Conservation (phyloP, 176 grass and related monocot species). For the Carex pumila region DNA sequence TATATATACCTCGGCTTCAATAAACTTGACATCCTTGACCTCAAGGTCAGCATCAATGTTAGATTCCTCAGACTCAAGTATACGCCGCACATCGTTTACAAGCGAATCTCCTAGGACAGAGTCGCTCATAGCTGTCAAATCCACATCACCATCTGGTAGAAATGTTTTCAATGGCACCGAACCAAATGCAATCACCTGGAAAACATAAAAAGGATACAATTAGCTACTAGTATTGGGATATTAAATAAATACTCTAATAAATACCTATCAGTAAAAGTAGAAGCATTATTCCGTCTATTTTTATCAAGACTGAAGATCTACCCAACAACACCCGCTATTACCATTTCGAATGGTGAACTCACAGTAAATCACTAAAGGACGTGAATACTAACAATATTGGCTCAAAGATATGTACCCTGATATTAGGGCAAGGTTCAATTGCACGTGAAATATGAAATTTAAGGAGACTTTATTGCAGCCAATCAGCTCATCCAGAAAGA, state of each 20-base stretch:
- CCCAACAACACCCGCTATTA: background rate
- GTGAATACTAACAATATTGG: background rate
- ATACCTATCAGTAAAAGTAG: background rate
- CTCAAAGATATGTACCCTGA: background rate
- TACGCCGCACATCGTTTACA: slow-evolving; percentile 35
- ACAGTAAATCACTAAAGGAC: background rate
- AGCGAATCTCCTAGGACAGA: slow-evolving; percentile 37
- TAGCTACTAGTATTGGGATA: background rate
- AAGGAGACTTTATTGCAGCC: background rate
- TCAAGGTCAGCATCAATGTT: slow-evolving; percentile 46
- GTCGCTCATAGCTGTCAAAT: slow-evolving; percentile 64
- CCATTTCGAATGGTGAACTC: background rate
- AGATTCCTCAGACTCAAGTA: slow-evolving; percentile 54
- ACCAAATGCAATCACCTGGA: slow-evolving; percentile 76
- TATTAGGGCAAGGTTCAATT: background rate
- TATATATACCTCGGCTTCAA: slow-evolving; percentile 66
- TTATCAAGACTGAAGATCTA: background rate
- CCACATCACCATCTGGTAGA: slow-evolving; percentile 93
- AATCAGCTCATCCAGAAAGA: background rate
- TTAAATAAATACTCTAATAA: background rate
- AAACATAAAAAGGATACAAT: background rate
- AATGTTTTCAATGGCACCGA: slow-evolving; percentile 94
- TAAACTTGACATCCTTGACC: slow-evolving; percentile 56
- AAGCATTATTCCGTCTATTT: background rate
- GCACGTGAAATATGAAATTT: background rate